Evolutionary conservation across 352 stramenopile genomes (phyloP), one percentile per base, ranked within the genome.

Genomic region (Phytophthora agathidicida): DNA sequence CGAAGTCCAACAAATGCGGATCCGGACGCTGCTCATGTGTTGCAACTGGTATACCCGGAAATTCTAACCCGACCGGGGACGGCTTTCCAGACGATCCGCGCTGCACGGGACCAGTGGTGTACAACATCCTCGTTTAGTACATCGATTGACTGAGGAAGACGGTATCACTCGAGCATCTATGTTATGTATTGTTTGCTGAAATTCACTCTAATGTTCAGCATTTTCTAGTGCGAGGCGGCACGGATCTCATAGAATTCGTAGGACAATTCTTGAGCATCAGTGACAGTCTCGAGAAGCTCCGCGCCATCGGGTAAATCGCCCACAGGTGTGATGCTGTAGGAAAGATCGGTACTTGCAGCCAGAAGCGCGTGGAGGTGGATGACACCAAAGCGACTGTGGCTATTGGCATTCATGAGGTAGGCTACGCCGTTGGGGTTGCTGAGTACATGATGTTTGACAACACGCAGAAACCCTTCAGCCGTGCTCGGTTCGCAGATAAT

Each of bases 181-280:
- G 19, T 27, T 20, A 19, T 43, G 28, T 35, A 42, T 43, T 39
- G 37, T 16, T 35, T 8, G 14, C 27, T 17, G 22, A n/a, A 48
- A 56, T 56, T 31, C 23, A 59, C 14, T 57, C 41, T 62, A 50
- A 51, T 54, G 9, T 64, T n/a, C n/a, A n/a, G n/a, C n/a, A 44
- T 44, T 44, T 28, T 53, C 37, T 67, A 60, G 27, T 19, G n/a
- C 36, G 45, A 47, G 0, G 48, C 36, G 26, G 67, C 46, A 55
- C 80, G 83, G 46, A 95, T 95, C 65, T 93, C 83, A 56, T 95
- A 95, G 51, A 89, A 89, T 63, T 95, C 86, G 67, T 95, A 95
- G 20, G 77, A 77, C n/a, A 95, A 66, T 43, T 93, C 83, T 44
- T 82, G 77, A 13, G 78, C 81, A 39, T 95, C 86, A 3, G 56